Evolutionary conservation across 352 stramenopile genomes (phyloP), one percentile per base, ranked within the genome.

Genomic region (Pythium periplocum): DNA sequence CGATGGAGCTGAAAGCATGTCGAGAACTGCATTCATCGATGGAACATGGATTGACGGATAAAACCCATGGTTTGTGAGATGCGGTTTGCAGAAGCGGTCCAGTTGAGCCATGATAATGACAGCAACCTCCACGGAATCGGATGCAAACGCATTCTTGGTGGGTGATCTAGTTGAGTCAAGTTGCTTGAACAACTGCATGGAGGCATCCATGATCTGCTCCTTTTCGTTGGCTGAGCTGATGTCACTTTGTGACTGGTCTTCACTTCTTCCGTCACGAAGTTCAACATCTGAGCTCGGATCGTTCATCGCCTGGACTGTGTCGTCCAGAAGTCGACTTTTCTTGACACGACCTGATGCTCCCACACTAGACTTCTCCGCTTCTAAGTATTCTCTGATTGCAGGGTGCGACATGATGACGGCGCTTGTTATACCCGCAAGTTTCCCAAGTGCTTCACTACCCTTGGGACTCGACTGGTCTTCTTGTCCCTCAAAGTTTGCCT

Each of bases 101-200:
- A 96, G 64, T 34, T 96, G 79, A 1, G 86, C 87, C 8, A 96
- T 38, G 11, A 96, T 67, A 11, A 86, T 67, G 32, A 84, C 60
- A 12, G 61, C 77, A 12, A 71, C 48, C 32, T 83, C 64, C 0
- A 85, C 39, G 1, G 71, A 65, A 36, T 86, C 46, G 35, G 53
- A 32, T 9, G 53, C 45, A 40, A 12, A 26, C 17, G 17, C 17
- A 26, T 26, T 26, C 17, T 26, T 26, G 17, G 17, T 0, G 17
- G 17, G 17, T 26, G 17, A 26, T 26, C 17, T 26, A 26, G 17
- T 26, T 26, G 17, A 26, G 17, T 26, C 17, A 26, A 26, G 17
- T 26, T 26, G 17, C 17, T 26, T 26, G 17, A 26, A 26, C 17
- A 26, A 26, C 17, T 26, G 17, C 17, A 26, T 26, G 17, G 17